Evolutionary conservation across 768 basidiomycete species (phyloP).

Genomic region (Trametopsis cervina): DNA sequence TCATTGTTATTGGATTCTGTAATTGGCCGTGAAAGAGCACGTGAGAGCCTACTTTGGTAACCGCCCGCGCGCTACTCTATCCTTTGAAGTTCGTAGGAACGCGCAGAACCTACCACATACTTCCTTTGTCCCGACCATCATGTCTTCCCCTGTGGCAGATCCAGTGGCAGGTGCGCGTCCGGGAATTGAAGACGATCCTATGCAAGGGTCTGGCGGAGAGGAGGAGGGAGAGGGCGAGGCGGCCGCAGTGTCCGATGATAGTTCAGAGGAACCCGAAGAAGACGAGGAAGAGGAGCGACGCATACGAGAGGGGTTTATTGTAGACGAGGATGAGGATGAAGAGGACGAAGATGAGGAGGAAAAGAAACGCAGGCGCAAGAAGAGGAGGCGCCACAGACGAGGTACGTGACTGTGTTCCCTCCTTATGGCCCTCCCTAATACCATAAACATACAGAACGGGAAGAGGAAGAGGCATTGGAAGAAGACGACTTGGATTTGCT

Average conservation of each 20-base stretch:
- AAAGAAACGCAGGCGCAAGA: slow-evolving; percentile 45
- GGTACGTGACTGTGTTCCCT: slow-evolving; percentile 30
- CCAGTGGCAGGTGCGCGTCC: slow-evolving; percentile 22
- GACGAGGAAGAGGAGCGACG: slow-evolving; percentile 81
- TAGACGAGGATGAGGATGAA: slow-evolving; percentile 84
- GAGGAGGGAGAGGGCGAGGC: slow-evolving; percentile 47
- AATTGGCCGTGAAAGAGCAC: too few relatives aligned
- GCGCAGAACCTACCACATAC: background rate
- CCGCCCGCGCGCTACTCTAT: too few relatives aligned
- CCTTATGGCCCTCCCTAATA: slow-evolving; percentile 3
- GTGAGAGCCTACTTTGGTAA: too few relatives aligned
- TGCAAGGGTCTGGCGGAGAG: slow-evolving; percentile 41
- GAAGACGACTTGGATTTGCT: slow-evolving; percentile 83
- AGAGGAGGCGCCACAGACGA: slow-evolving; percentile 59
- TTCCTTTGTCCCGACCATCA: slow-evolving; percentile 16
- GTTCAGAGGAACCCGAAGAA: slow-evolving; percentile 86
- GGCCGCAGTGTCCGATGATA: slow-evolving; percentile 64
- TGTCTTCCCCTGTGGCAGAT: slow-evolving; percentile 38
- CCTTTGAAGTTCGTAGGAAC: too few relatives aligned
- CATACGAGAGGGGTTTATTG: slow-evolving; percentile 87
- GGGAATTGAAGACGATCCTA: slow-evolving; percentile 48
- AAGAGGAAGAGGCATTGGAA: slow-evolving; percentile 62
- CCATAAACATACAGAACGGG: slow-evolving; percentile 30
- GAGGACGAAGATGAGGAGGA: slow-evolving; percentile 62
- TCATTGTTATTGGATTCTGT: too few relatives aligned